Evolutionary conservation across 805 yeast genomes (phyloP).

Genomic region (Myxozyma geophila): DNA sequence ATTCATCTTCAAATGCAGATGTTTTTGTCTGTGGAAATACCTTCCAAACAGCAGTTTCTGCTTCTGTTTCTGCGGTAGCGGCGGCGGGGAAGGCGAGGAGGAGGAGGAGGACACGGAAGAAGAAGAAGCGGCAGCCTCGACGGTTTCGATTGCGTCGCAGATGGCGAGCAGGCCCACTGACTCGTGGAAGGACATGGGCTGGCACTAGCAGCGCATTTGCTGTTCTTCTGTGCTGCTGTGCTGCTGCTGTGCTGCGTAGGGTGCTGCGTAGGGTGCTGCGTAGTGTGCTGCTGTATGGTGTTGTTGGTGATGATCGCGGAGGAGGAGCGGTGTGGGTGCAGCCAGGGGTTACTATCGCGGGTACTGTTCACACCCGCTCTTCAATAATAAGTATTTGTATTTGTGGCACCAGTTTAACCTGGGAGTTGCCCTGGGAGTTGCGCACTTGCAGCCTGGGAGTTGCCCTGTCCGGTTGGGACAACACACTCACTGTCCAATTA

Average conservation of each 20-base stretch:
- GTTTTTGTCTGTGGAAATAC: constrained; percentile 17
- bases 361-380: too few species aligned
- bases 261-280: too few species aligned
- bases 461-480: not conserved
- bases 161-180: constrained; percentile 48
- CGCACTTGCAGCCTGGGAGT: not conserved
- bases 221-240: constrained; percentile 8
- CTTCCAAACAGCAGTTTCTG: constrained; percentile 14
- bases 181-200: constrained; percentile 45
- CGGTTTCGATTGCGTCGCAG: constrained; percentile 49
- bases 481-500: constrained; percentile 2
- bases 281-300: too few species aligned
- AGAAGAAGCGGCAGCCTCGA: constrained; percentile 41
- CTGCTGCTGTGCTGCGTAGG: constrained; percentile 16
- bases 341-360: not conserved
- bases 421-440: constrained; percentile 3
- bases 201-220: constrained; percentile 24
- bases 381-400: too few species aligned
- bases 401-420: not conserved
- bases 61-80: constrained; percentile 11
- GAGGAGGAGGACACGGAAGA: constrained; percentile 18
- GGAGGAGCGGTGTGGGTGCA: not conserved
- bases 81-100: constrained; percentile 21
- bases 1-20: not conserved
- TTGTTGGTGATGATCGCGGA: not conserved